These are phyloP conservation scores for Suillus placidus DNA, from an alignment of 768 basidiomycete species.

Conservation along the genomic window DNA sequence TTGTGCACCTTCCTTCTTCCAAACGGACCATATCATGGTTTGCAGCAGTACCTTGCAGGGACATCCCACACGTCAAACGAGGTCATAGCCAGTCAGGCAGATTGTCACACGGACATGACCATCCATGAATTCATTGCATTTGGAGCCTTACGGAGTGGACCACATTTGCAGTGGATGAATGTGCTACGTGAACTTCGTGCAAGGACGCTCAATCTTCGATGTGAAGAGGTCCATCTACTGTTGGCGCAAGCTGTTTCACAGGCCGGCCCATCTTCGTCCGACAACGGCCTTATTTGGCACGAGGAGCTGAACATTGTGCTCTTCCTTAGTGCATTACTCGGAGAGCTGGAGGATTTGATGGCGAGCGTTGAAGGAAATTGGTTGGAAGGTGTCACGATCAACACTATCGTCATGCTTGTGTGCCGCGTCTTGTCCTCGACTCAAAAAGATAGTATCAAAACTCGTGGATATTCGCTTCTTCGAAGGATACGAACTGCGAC, in stretches of 20 bases:
- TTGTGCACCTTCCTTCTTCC: slow-evolving; percentile 39
- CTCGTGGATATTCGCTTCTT: slow-evolving; percentile 30
- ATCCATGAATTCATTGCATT: slow-evolving; percentile 52
- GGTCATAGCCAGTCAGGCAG: slow-evolving; percentile 44
- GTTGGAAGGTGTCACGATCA: slow-evolving; percentile 36
- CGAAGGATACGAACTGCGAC: slow-evolving; percentile 34
- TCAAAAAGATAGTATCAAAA: slow-evolving; percentile 14
- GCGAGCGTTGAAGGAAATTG: slow-evolving; percentile 43
- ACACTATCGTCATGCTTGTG: slow-evolving; percentile 37
- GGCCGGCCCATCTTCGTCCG: slow-evolving; percentile 34
- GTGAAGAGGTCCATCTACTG: slow-evolving; percentile 43
- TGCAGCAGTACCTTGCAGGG: slow-evolving; percentile 40
- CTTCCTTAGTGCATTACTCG: slow-evolving; percentile 42
- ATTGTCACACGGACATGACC: slow-evolving; percentile 42
- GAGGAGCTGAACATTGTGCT: slow-evolving; percentile 31
- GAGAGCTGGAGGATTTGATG: slow-evolving; percentile 39
- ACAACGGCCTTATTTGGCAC: slow-evolving; percentile 41
- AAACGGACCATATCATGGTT: slow-evolving; percentile 31
- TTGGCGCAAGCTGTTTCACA: slow-evolving; percentile 49
- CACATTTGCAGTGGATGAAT: slow-evolving; percentile 52
- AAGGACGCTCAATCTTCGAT: slow-evolving; percentile 41
- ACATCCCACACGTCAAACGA: slow-evolving; percentile 47
- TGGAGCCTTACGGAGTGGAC: slow-evolving; percentile 47
- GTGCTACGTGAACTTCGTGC: slow-evolving; percentile 48
- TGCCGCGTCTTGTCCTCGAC: slow-evolving; percentile 40